Conservation (phyloP, 306 rosid species). For the Hylodesmum podocarpum region DNA sequence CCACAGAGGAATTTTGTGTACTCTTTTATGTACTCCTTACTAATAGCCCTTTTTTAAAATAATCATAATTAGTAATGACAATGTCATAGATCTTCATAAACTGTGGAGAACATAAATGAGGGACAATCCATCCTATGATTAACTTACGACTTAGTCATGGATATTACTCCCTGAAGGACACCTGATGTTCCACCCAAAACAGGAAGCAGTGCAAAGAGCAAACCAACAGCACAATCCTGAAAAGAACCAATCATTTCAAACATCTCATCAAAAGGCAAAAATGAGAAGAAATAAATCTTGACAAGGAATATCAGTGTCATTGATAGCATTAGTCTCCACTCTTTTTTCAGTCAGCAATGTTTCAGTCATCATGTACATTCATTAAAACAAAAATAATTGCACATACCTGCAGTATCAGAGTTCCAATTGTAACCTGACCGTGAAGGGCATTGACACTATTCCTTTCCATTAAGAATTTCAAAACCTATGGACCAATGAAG, state of each 20-base stretch:
- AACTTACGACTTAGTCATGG: constrained; percentile 91
- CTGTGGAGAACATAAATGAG: constrained; percentile 7
- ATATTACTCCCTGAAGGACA: constrained; percentile 86
- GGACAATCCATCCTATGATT: not conserved
- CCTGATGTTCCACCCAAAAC: constrained; percentile 95
- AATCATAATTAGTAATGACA: too few species aligned
- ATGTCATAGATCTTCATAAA: not conserved
- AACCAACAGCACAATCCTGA: constrained; percentile 97
- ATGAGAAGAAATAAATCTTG: not conserved
- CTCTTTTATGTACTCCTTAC: not conserved
- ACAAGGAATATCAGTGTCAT: not conserved
- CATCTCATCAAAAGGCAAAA: constrained; percentile 13
- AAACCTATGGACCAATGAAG: constrained; percentile 57
- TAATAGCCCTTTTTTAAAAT: not conserved
- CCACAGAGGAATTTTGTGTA: not conserved
- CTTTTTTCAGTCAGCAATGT: constrained; percentile 26
- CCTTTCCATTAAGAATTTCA: constrained; percentile 93
- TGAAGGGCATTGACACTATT: constrained; percentile 77
- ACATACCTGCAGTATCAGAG: constrained; percentile 84
- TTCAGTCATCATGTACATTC: not conserved
- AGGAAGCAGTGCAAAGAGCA: constrained; percentile 96
- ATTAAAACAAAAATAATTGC: not conserved
- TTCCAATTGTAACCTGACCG: constrained; percentile 94
- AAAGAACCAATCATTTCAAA: constrained; percentile 23
- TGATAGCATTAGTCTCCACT: constrained; percentile 11